Evolutionary conservation across 2,329 filamentous ascomycete species (phyloP).

Genomic region (Orbilia ellipsospora): DNA sequence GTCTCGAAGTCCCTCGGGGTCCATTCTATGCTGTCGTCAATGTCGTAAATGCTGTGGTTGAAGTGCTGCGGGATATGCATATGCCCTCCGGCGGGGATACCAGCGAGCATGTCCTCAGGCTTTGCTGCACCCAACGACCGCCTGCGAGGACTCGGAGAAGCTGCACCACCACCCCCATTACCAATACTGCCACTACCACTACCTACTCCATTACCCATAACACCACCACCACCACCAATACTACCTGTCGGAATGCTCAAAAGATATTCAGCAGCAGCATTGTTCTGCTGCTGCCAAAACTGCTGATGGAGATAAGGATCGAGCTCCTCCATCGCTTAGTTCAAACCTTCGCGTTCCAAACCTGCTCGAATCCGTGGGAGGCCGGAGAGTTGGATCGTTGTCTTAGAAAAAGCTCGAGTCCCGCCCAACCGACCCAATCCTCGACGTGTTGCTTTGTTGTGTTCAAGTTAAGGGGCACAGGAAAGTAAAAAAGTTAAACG

Average conservation of each 20-base stretch:
- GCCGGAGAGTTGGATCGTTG: slow-evolving; percentile 52
- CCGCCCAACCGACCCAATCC: slow-evolving; percentile 54
- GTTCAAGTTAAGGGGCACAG: slow-evolving; percentile 38
- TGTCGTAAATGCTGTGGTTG: slow-evolving; percentile 46
- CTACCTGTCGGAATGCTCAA: slow-evolving; percentile 17
- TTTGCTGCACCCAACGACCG: slow-evolving; percentile 37
- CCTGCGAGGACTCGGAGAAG: slow-evolving; percentile 44
- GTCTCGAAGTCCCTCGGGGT: slow-evolving; percentile 27
- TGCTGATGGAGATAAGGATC: slow-evolving; percentile 54
- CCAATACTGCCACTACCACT: not conserved
- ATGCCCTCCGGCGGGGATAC: slow-evolving; percentile 33
- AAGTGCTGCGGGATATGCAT: slow-evolving; percentile 10
- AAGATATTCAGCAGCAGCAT: slow-evolving; percentile 37
- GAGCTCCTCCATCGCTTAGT: slow-evolving; percentile 55
- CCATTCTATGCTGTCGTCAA: slow-evolving; percentile 49
- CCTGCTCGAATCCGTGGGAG: slow-evolving; percentile 52
- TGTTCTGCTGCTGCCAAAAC: slow-evolving; percentile 43
- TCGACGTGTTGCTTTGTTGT: slow-evolving; percentile 46
- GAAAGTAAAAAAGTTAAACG: slow-evolving; percentile 6
- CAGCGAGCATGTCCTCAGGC: slow-evolving; percentile 38
- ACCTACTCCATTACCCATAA: slow-evolving; percentile 3
- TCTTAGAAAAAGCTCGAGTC: slow-evolving; percentile 52
- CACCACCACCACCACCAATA: not conserved
- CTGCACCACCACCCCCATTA: slow-evolving; percentile 8
- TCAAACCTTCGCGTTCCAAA: slow-evolving; percentile 50